phyloP scores from a whole-genome alignment of 2,329 filamentous ascomycete species.

The Claviceps sorghi region DNA sequence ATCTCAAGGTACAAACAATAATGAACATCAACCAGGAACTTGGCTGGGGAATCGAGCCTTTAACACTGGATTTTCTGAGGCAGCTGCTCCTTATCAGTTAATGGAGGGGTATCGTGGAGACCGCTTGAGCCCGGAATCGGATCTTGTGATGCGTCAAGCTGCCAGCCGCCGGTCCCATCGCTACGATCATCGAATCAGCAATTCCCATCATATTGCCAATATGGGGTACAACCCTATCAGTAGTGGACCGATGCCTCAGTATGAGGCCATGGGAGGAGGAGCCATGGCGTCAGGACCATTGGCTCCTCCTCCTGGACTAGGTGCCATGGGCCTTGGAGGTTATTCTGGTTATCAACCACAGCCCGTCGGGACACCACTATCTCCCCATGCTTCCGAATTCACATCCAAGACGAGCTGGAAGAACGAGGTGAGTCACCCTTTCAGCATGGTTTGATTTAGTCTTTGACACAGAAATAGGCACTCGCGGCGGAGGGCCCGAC shows the following conservation, averaged over 20 bases:
- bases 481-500: conserved; percentile 48
- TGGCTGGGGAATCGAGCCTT: conserved; percentile 33
- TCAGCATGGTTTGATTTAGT: background rate
- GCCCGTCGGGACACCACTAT: conserved; percentile 50
- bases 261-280: conserved; percentile 21
- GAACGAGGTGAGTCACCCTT: conserved; percentile 29
- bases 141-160: conserved; percentile 29
- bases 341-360: conserved; percentile 39
- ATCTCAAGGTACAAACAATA: conserved; percentile 19
- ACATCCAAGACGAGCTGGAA: conserved; percentile 44
- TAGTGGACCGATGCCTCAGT: conserved; percentile 16
- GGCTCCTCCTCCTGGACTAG: conserved; percentile 20
- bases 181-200: conserved; percentile 29
- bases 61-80: conserved; percentile 27
- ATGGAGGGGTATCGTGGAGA: conserved; percentile 31
- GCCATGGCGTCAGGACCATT: conserved; percentile 20
- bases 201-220: conserved; percentile 18
- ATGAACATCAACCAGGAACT: conserved; percentile 20
- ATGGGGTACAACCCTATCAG: conserved; percentile 20
- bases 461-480: conserved; percentile 8
- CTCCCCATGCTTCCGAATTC: conserved; percentile 62
- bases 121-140: conserved; percentile 33
- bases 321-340: conserved; percentile 26
- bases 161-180: conserved; percentile 31
- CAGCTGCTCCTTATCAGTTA: conserved; percentile 18